Percentiles rank a stretch among this genome's conserved stretches.
phyloP scores from a whole-genome alignment of 2,329 filamentous ascomycete genomes.

The Neobulgaria alba region DNA sequence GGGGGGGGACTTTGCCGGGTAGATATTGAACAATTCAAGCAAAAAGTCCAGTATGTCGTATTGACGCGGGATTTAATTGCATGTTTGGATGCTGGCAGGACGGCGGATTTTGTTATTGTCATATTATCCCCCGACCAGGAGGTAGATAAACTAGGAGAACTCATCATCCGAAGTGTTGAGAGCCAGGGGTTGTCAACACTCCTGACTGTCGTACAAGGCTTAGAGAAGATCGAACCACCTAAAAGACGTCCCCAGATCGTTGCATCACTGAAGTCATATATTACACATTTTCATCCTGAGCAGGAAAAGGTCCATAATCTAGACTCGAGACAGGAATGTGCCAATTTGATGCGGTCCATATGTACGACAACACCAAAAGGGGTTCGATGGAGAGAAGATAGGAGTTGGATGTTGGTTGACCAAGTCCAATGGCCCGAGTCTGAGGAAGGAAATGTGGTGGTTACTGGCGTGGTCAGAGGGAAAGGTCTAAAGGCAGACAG shows the following conservation, averaged over 20 bases:
- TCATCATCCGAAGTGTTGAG: conserved; percentile 79
- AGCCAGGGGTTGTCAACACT: conserved; percentile 91
- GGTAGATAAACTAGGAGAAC: conserved; percentile 75
- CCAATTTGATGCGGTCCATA: conserved; percentile 81
- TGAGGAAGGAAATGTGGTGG: conserved; percentile 53
- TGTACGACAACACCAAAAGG: conserved; percentile 92
- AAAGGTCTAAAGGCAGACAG: conserved; percentile 83
- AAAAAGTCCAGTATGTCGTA: conserved; percentile 81
- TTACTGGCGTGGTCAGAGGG: conserved; percentile 82
- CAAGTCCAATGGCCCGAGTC: conserved; percentile 62
- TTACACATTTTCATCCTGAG: conserved; percentile 87
- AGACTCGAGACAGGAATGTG: conserved; percentile 81
- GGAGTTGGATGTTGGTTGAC: conserved; percentile 92
- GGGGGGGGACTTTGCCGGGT: conserved; percentile 53
- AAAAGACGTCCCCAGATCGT: conserved; percentile 72
- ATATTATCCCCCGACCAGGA: conserved; percentile 75
- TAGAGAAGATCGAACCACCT: conserved; percentile 68
- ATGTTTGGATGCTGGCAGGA: conserved; percentile 75
- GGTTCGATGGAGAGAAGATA: conserved; percentile 87
- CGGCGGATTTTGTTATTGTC: conserved; percentile 87
- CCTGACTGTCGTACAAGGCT: conserved; percentile 73
- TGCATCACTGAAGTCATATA: conserved; percentile 80
- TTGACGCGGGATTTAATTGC: conserved; percentile 64
- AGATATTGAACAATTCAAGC: conserved; percentile 84
- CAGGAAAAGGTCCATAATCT: conserved; percentile 87